Base-by-base conservation (phyloP, 1,139 yeast genomes). In the Saccharomycopsis hybrid region DNA sequence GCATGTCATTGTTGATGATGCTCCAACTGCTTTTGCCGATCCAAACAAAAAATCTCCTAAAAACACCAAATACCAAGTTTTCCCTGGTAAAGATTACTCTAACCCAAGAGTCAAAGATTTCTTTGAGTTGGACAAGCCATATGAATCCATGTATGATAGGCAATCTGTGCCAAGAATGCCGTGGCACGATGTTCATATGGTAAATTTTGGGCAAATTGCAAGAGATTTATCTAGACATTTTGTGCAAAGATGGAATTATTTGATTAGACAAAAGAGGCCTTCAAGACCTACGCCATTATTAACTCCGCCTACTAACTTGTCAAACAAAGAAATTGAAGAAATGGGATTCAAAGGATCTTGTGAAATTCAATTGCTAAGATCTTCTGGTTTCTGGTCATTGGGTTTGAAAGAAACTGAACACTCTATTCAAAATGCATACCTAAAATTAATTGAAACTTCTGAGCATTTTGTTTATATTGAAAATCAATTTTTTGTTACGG, bases 101-200 rank as follows among this genome's bases (percentile, higher is more conserved):
- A 94, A 94, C 63, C 96, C 98, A 3, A 77, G 98, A 56, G 88
- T 85, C 11, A 83, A 84, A 59, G 99, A 94, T 65, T 94, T 94
- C 63, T 77, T 64, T 60, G 81, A 76, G 1, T 72, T 94, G 53
- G 89, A 90, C 56, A 80, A 80, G 57, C 98, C 98, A 1, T 89
- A 84, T 61, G 95, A 86, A 46, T 87, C 89, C 27, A 85, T 92
- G 95, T 89, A 89, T 62, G 95, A 94, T 65, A 77, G 99, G 56
- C 71, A 77, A 33, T 67, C 67, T 28, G 76, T 79, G 13, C 97
- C 98, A 2, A 77, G 99, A 60, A 94, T 94, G 99, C 98, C 98
- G 4, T 94, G 98, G 99, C 99, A 94, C 65, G 99, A 94, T 72
- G 87, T 94, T 43, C 97, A 92, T 61, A 92, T 90, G 95, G 80